phyloP scores from a whole-genome alignment of 805 yeast species.

The Ogataea henricii region DNA sequence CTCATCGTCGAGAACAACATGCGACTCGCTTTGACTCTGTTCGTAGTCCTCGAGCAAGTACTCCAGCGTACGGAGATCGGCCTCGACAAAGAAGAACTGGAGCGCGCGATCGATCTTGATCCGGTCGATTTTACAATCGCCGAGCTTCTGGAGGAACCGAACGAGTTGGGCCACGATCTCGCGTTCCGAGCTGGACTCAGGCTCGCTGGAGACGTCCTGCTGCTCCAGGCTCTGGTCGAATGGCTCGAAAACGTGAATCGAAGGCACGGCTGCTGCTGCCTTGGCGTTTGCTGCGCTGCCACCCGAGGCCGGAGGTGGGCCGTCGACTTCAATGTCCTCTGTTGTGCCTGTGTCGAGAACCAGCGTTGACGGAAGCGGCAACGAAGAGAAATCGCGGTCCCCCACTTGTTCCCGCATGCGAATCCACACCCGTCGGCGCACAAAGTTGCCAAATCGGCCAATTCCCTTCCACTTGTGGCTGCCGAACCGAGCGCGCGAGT shows the following conservation, averaged over 20 bases:
- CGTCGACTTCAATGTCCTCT: background rate
- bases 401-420: conserved; percentile 37
- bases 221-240: background rate
- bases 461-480: conserved; percentile 53
- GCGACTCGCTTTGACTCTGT: background rate
- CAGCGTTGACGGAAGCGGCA: conserved; percentile 9
- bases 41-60: conserved; percentile 12
- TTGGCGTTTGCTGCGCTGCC: background rate
- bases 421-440: conserved; percentile 53
- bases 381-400: background rate
- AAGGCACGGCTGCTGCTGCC: background rate
- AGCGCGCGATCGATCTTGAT: conserved; percentile 17
- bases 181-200: background rate
- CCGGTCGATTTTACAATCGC: conserved; percentile 23
- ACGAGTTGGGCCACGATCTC: conserved; percentile 3
- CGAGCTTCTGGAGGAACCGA: conserved; percentile 5
- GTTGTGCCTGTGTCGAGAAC: conserved; percentile 7
- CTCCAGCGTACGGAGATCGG: conserved; percentile 9
- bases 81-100: conserved; percentile 14
- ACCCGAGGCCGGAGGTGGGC: background rate
- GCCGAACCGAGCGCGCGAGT: conserved; percentile 44
- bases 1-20: conserved; percentile 3
- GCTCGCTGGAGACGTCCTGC: background rate
- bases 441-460: conserved; percentile 50
- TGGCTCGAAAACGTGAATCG: background rate